These are phyloP conservation scores for Henckelia pumila DNA, from an alignment of 257 asterid species.

Conservation along the genomic window DNA sequence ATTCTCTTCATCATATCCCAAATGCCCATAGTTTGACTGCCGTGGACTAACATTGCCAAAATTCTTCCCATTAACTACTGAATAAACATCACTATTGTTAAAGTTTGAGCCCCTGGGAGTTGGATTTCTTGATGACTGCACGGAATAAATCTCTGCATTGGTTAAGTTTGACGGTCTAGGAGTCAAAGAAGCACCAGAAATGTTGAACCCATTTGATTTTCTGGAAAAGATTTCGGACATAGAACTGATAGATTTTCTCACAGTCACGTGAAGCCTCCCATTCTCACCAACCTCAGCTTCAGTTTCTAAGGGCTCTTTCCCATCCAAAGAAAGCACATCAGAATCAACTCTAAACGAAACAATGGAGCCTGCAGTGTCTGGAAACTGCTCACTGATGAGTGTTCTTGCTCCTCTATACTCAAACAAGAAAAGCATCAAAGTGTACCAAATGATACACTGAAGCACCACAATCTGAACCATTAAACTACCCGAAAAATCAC, in stretches of 20 bases:
- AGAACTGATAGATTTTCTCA: constrained; percentile 63
- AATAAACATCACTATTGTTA: constrained; percentile 61
- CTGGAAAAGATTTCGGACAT: constrained; percentile 66
- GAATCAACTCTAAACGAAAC: constrained; percentile 76
- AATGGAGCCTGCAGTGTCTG: constrained; percentile 67
- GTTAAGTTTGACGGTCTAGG: constrained; percentile 67
- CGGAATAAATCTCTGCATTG: constrained; percentile 72
- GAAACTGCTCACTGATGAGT: constrained; percentile 66
- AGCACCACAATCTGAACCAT: constrained; percentile 75
- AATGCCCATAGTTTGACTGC: constrained; percentile 52
- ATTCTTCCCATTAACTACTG: constrained; percentile 41
- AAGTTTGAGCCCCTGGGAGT: constrained; percentile 78
- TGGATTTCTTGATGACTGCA: constrained; percentile 71
- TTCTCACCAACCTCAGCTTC: constrained; percentile 61
- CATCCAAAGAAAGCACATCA: constrained; percentile 67
- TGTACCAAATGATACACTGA: constrained; percentile 77
- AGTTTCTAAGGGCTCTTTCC: constrained; percentile 59
- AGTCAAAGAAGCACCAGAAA: constrained; percentile 36
- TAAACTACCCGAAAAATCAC: constrained; percentile 46
- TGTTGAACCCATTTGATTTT: constrained; percentile 45
- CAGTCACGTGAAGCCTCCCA: constrained; percentile 69
- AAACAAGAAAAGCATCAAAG: constrained; percentile 73
- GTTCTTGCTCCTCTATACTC: constrained; percentile 66
- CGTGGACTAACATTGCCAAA: constrained; percentile 42
- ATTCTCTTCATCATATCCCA: neutral